Percentiles rank a stretch among this genome's conserved stretches.
These are phyloP conservation scores for Coniella vitis DNA, from an alignment of 2,329 filamentous ascomycete genomes.

Conservation along the genomic window DNA sequence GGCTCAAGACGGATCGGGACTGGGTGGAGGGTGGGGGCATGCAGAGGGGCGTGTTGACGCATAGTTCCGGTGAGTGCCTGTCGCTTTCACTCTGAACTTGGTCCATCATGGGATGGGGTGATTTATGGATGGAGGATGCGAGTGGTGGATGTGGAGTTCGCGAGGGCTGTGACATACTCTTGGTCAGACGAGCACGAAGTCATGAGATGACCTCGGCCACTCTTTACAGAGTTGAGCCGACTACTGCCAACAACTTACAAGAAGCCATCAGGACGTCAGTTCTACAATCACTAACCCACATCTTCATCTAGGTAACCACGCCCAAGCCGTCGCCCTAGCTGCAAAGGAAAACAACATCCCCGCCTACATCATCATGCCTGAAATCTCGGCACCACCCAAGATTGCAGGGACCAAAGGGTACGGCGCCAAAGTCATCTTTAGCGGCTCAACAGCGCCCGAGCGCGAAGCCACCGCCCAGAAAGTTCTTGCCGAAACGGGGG, in stretches of 20 bases:
- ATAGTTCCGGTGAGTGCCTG: slow-evolving; percentile 65
- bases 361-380: slow-evolving; percentile 87
- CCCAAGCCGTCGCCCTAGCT: slow-evolving; percentile 83
- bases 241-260: too few relatives aligned
- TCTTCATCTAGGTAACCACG: slow-evolving; percentile 76
- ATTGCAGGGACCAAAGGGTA: slow-evolving; percentile 76
- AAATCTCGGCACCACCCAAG: slow-evolving; percentile 78
- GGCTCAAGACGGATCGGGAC: slow-evolving; percentile 56
- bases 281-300: slow-evolving; percentile 1
- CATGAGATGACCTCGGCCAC: too few relatives aligned
- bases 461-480: slow-evolving; percentile 69
- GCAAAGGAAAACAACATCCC: slow-evolving; percentile 66
- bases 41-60: slow-evolving; percentile 73
- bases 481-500: slow-evolving; percentile 65
- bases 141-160: too few relatives aligned
- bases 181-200: too few relatives aligned
- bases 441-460: slow-evolving; percentile 71
- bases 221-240: too few relatives aligned
- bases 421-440: slow-evolving; percentile 73
- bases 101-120: background rate
- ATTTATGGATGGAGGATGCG: too few relatives aligned
- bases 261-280: background rate
- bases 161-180: background rate
- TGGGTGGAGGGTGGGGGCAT: slow-evolving; percentile 53
- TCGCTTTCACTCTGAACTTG: slow-evolving; percentile 10